Evolutionary conservation across 495 filamentous ascomycete genomes (phyloP), one percentile per base, ranked within the genome.

Genomic region (Aspergillus sclerotiicarbonarius): DNA sequence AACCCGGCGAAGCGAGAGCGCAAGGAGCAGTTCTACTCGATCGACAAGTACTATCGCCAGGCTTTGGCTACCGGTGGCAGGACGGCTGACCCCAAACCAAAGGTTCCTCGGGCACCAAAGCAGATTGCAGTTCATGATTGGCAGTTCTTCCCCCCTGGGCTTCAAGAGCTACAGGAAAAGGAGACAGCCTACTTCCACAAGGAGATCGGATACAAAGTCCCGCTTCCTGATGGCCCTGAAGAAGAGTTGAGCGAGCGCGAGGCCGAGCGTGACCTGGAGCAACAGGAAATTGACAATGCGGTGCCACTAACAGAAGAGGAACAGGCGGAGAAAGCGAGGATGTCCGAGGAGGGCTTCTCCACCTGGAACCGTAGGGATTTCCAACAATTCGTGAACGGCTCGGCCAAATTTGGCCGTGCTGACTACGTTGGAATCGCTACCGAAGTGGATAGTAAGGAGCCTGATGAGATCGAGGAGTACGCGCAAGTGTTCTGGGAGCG

Each of bases 1-100:
- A 96, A 99, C 66, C 95, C 95, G 3, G 86, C 94, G 18, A 99
- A 98, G 79, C 92, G 95, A 64, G 95, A 99, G 75, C 89, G 95
- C 52, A 99, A 98, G 75, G 94, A 99, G 68, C 90, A 96, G 69
- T 89, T 89, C 29, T 99, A 99, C 64, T 96, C 93, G 0, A 96
- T 98, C 72, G 95, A 99, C 71, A 96, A 96, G 74, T 99, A 98
- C 76, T 99, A 98, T 73, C 90, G 93, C 57, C 86, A 93, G 62
- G 91, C 93, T 25, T 76, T 99, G 56, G 84, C 87, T 43, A 96
- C 91, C 7, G 90, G 91, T 61, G 89, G 89, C 15, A 84, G 91
- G 44, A 89, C 89, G 7, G 89, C 90, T 13, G 91, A 96, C 56
- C 82, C 90, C 2, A 96, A 96, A 68, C 94, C 93, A 15, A 95